Evolutionary conservation across 805 yeast genomes (phyloP).

Genomic region (Kluyveromyces lactis): DNA sequence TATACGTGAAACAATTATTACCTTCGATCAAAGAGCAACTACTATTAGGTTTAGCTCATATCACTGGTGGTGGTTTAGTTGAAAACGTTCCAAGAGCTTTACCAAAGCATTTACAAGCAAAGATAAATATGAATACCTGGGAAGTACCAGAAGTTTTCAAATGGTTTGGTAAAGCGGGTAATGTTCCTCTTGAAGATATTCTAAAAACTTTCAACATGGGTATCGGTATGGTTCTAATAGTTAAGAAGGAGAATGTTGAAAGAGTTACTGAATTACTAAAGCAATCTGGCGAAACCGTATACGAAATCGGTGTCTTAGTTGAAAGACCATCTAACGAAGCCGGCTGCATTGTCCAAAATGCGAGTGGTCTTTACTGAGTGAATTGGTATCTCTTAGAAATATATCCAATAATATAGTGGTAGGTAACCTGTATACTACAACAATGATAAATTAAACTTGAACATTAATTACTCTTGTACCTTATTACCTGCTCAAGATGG

Average conservation of each 20-base stretch:
- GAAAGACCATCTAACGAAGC: slow-evolving; percentile 41
- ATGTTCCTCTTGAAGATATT: slow-evolving; percentile 77
- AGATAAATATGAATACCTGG: slow-evolving; percentile 74
- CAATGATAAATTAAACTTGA: not conserved
- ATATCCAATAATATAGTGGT: too few relatives aligned
- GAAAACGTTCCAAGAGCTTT: slow-evolving; percentile 95
- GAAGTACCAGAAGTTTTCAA: slow-evolving; percentile 80
- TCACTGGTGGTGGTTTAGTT: slow-evolving; percentile 96
- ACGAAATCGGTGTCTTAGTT: slow-evolving; percentile 54
- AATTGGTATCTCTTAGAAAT: not conserved
- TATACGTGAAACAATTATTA: slow-evolving; percentile 86
- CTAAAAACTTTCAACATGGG: slow-evolving; percentile 93
- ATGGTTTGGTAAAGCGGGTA: slow-evolving; percentile 90
- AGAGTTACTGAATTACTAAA: slow-evolving; percentile 45
- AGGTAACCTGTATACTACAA: too few relatives aligned
- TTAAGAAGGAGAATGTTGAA: slow-evolving; percentile 56
- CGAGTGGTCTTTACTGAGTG: slow-evolving; percentile 22
- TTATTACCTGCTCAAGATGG: too few relatives aligned
- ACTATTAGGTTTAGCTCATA: slow-evolving; percentile 85
- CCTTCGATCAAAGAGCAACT: slow-evolving; percentile 61
- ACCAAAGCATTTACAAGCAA: slow-evolving; percentile 72
- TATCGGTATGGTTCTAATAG: slow-evolving; percentile 91
- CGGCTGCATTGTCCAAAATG: slow-evolving; percentile 52
- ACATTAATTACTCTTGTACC: slow-evolving; percentile 1
- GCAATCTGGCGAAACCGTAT: slow-evolving; percentile 68